Evolutionary conservation across 2,329 filamentous ascomycete species (phyloP).

Genomic region (Cadophora malorum): DNA sequence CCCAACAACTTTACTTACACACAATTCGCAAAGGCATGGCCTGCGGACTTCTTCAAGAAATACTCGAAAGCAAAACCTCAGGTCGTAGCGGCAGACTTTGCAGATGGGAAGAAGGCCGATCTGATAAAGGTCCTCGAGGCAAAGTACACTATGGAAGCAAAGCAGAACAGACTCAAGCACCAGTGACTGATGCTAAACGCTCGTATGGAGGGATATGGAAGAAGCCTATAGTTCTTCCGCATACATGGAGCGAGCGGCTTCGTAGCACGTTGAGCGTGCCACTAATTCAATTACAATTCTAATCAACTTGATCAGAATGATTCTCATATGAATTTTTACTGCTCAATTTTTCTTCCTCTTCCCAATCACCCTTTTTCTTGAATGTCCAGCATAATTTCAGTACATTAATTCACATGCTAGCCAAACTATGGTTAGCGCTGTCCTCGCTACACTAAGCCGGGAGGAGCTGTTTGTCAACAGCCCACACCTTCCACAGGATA

Average conservation of each 20-base stretch:
- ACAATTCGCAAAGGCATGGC: background rate
- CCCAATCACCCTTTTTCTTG: background rate
- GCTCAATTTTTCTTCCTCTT: no score
- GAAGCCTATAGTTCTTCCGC: background rate
- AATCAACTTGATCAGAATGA: no score
- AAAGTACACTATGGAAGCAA: background rate
- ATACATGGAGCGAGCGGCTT: background rate
- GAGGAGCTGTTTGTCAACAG: background rate
- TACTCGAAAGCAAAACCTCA: background rate
- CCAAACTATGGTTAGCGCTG: background rate
- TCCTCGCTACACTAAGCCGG: background rate
- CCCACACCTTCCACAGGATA: background rate
- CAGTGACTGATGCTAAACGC: background rate
- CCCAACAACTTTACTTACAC: background rate
- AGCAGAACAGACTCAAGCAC: background rate
- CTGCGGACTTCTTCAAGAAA: background rate
- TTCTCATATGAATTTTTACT: no score
- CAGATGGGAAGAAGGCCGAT: background rate
- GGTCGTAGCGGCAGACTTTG: background rate
- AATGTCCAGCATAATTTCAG: background rate
- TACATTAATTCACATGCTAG: background rate
- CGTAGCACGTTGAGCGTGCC: background rate
- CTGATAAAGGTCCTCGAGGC: background rate
- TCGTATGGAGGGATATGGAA: background rate
- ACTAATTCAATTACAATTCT: background rate